Base-by-base conservation (phyloP, 148 eudicot species). In the Drosera capensis region DNA sequence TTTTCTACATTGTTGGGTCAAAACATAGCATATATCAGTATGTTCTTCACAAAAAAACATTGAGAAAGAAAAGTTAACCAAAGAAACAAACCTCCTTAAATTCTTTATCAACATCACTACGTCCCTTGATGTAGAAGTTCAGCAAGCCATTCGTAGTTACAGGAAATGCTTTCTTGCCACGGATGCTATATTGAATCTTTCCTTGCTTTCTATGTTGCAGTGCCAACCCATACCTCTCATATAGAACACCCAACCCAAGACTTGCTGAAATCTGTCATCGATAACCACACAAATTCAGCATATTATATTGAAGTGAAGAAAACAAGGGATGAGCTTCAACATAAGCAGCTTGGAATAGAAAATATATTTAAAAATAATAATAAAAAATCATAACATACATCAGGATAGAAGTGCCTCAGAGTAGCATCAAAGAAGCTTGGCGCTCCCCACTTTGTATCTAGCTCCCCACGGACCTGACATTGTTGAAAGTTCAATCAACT, bases 211-310 rank as follows among this genome's bases (percentile, higher is more conserved):
- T 63, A 51, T 52, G 71, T 49, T 58, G 84, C 66, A 78, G 40
- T 39, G n/a, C n/a, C n/a, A n/a, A n/a, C n/a, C n/a, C n/a, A n/a
- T n/a, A n/a, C n/a, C n/a, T n/a, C n/a, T n/a, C n/a, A n/a, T n/a
- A n/a, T n/a, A n/a, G n/a, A n/a, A n/a, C n/a, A n/a, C 95, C 99
- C 52, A 74, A 43, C 36, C 93, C 93, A 68, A 84, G 20, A 60
- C 74, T 75, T 14, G 74, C 77, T 25, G 73, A 72, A 31, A 71
- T 18, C 75, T 87, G 68, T 34, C 64, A 22, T 50, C 15, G 43
- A 52, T 51, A 39, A 46, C 38, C n/a, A 46, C 35, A 14, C 4
- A 17, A 21, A n/a, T n/a, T n/a, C n/a, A n/a, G n/a, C n/a, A n/a
- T n/a, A 14, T 51, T 14, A 60, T 7, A 28, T 12, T 36, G 29